Evolutionary conservation across 306 rosid genomes (phyloP), one percentile per base, ranked within the genome.

Genomic region (Lagenaria siceraria): DNA sequence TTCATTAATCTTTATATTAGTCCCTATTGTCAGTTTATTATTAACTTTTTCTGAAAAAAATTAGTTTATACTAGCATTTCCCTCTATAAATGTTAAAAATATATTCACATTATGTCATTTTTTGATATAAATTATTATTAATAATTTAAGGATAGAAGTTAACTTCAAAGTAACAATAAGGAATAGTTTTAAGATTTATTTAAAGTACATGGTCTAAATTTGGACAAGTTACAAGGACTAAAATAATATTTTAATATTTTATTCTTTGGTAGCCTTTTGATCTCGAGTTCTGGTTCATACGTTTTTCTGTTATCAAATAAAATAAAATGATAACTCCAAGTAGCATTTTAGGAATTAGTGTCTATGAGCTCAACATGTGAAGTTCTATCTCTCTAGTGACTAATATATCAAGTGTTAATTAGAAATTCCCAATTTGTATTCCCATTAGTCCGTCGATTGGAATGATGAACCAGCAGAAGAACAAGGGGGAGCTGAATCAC

Each of bases 401-500:
- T 66, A 38, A 27, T 72, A 49, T 31, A 48, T 49, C 40, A 49
- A 15, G 40, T 64, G 49, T 73, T 73, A 73, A 73, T 17, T 48
- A 14, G 76, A 72, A 72, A 48, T 73, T 68, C 64, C 43, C 48
- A 42, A 76, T 76, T 75, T 27, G 51, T 54, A 12, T 77, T 77
- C 21, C 72, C 42, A 48, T 42, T 85, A 96, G 99, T 86, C 98
- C 25, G 81, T 87, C 46, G 98, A 92, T 79, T 96, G 99, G 99
- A 96, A 90, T 90, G 99, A 96, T 10, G 99, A 96, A 84, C 89
- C 89, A 78, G 78, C 92, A 42, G 98, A 90, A 85, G 99, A 96
- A 77, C 92, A 86, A 58, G 91, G 81, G 54, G 90, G 78, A 81
- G 92, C 89, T 80, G 99, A 92, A 87, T 89, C 96, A 66, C 92